These are phyloP conservation scores for Aspergillus fumigatus DNA, from an alignment of 2,329 filamentous ascomycete species.

Conservation along the genomic window DNA sequence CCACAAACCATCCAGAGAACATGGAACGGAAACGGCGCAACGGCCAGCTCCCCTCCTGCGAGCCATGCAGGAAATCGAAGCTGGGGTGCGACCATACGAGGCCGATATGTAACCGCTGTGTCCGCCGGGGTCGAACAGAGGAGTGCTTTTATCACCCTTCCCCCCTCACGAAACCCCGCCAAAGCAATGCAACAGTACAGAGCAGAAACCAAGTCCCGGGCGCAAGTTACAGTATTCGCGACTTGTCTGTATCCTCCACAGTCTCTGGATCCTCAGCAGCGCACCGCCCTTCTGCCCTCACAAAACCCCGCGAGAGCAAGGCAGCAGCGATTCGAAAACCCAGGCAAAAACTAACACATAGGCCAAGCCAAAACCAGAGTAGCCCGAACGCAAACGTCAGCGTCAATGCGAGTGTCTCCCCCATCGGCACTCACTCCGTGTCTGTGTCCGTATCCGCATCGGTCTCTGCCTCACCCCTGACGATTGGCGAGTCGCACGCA, in stretches of 20 bases:
- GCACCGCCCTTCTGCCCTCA: not conserved
- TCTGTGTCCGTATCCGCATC: not conserved
- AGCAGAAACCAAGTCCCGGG: too few relatives aligned
- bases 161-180: not conserved
- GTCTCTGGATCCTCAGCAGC: too few relatives aligned
- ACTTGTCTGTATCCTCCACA: too few relatives aligned
- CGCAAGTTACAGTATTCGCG: too few relatives aligned
- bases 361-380: not conserved
- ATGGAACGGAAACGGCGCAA: too few relatives aligned
- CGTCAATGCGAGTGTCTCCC: not conserved
- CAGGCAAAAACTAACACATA: not conserved
- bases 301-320: not conserved
- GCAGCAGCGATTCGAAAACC: not conserved
- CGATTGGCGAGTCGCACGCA: not conserved
- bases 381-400: not conserved
- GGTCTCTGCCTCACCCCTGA: not conserved
- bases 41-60: not conserved
- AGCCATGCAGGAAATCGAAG: slow-evolving; percentile 21
- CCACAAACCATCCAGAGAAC: too few relatives aligned
- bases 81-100: slow-evolving; percentile 20
- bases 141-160: slow-evolving; percentile 1
- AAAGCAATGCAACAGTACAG: not conserved
- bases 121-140: slow-evolving; percentile 4
- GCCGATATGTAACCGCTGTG: slow-evolving; percentile 16
- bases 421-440: not conserved